Percentiles rank a stretch among this genome's conserved stretches.
Conservation (phyloP, 169 alveolate genomes). For the Plasmodium blacklocki region DNA sequence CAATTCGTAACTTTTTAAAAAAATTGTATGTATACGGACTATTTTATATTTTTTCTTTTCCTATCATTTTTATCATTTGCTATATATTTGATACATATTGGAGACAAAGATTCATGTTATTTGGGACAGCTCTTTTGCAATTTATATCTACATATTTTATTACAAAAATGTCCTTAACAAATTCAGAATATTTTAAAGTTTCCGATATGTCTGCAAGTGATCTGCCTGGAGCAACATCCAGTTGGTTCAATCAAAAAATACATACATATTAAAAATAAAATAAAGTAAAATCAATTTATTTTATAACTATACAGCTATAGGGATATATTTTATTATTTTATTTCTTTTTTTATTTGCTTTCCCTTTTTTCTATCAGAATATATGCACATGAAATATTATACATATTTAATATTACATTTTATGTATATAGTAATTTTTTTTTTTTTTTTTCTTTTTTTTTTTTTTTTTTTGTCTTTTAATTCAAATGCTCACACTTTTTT, state of each 20-base stretch:
- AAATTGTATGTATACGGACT: conserved; percentile 50
- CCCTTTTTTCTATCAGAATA: too few relatives aligned
- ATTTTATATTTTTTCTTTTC: conserved; percentile 71
- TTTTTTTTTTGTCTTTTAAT: too few relatives aligned
- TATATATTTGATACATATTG: conserved; percentile 72
- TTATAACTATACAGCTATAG: not conserved
- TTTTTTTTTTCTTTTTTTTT: too few relatives aligned
- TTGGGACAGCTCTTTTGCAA: conserved; percentile 69
- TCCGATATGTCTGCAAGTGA: conserved; percentile 76
- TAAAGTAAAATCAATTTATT: not conserved
- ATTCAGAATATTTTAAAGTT: conserved; percentile 72
- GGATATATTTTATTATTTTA: not conserved
- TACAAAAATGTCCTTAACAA: conserved; percentile 72
- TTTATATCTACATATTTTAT: conserved; percentile 59
- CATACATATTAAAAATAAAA: conserved; percentile 31
- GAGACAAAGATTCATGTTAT: conserved; percentile 70
- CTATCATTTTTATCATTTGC: conserved; percentile 72
- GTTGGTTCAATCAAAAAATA: conserved; percentile 69
- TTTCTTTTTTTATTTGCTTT: not conserved
- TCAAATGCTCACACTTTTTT: too few relatives aligned
- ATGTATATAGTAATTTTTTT: too few relatives aligned
- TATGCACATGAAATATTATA: too few relatives aligned
- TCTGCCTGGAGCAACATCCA: conserved; percentile 74
- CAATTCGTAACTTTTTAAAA: conserved; percentile 64
- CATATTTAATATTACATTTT: too few relatives aligned